phyloP scores from a whole-genome alignment of 148 eudicot species.

The Spergularia bocconei region DNA sequence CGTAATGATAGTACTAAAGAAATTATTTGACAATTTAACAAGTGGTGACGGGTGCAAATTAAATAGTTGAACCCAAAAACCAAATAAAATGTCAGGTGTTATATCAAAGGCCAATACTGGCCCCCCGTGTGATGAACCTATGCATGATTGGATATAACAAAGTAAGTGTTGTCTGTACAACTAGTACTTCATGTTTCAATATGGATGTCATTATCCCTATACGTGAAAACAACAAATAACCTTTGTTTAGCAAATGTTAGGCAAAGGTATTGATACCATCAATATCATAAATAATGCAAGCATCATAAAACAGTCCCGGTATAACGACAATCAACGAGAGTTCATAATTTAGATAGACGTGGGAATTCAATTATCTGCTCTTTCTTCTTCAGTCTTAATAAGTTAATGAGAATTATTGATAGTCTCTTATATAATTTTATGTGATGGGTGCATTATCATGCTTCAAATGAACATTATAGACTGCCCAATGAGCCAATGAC shows the following conservation, averaged over 20 bases:
- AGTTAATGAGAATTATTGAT: too few species aligned
- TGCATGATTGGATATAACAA: conserved; percentile 7
- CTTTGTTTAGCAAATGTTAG: conserved; percentile 19
- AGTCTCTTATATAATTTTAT: too few species aligned
- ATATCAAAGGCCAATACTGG: neutral
- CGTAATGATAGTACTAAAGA: too few species aligned
- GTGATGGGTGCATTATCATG: too few species aligned
- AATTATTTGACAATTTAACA: too few species aligned
- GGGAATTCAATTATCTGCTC: too few species aligned
- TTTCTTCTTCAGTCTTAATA: too few species aligned
- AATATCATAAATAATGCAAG: neutral
- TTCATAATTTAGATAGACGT: neutral
- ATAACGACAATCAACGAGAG: neutral
- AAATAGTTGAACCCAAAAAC: conserved; percentile 1
- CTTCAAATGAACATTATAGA: too few species aligned
- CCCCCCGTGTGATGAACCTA: neutral
- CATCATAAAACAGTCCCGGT: neutral
- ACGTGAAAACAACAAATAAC: conserved; percentile 14
- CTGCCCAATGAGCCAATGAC: too few species aligned
- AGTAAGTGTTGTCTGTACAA: conserved; percentile 10
- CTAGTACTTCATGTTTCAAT: conserved; percentile 15
- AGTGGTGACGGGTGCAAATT: conserved; percentile 5
- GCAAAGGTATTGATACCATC: conserved; percentile 27
- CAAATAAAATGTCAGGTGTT: neutral
- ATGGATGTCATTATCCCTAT: conserved; percentile 25